Conservation (phyloP, 192 early-diverging fungal species). For the Anaeromyces robustus region DNA sequence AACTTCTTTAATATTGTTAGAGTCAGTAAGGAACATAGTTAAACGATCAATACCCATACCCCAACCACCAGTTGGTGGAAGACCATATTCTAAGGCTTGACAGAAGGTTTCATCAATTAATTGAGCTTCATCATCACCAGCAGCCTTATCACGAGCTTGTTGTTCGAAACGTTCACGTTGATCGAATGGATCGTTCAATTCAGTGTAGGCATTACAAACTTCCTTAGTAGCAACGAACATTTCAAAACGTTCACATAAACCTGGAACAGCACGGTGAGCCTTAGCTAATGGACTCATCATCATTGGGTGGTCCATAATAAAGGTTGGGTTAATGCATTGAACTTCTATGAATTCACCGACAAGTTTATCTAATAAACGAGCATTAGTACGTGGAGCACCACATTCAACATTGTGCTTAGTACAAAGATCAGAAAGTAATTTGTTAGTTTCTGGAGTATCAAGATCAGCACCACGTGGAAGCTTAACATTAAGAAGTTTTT, state of each 20-base stretch:
- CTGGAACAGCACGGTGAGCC: slow-evolving; percentile 73
- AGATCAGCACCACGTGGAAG: slow-evolving; percentile 80
- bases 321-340: slow-evolving; percentile 70
- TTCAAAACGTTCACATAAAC: slow-evolving; percentile 96
- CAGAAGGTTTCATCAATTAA: slow-evolving; percentile 96
- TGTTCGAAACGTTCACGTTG: slow-evolving; percentile 96
- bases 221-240: slow-evolving; percentile 98
- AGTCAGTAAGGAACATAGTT: slow-evolving; percentile 97
- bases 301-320: slow-evolving; percentile 92
- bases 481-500: slow-evolving; percentile 73
- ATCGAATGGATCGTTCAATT: slow-evolving; percentile 99
- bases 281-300: slow-evolving; percentile 99
- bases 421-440: slow-evolving; percentile 86
- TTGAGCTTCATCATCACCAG: slow-evolving; percentile 98
- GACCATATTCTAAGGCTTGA: slow-evolving; percentile 87
- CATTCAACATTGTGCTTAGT: slow-evolving; percentile 92
- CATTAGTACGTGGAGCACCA: slow-evolving; percentile 77
- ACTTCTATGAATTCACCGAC: slow-evolving; percentile 66
- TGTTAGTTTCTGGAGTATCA: slow-evolving; percentile 61
- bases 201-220: slow-evolving; percentile 97
- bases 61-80: slow-evolving; percentile 89
- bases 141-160: slow-evolving; percentile 92
- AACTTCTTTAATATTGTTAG: slow-evolving; percentile 95
- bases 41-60: slow-evolving; percentile 93
- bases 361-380: slow-evolving; percentile 86